phyloP scores from a whole-genome alignment of 2,329 filamentous ascomycete species.

The Alternaria brassicicola region DNA sequence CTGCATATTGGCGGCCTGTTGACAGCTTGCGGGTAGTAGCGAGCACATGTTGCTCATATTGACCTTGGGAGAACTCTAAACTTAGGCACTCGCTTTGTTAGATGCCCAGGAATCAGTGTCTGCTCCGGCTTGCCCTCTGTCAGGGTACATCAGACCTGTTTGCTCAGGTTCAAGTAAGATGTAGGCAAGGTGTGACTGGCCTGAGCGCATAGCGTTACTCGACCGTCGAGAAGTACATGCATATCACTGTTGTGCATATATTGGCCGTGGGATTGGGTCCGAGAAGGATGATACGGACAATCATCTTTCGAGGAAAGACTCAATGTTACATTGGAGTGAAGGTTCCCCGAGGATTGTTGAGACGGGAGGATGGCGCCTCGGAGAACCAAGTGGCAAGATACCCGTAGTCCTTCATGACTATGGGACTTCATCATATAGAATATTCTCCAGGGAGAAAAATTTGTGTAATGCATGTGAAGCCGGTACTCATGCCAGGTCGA shows the following conservation, averaged over 20 bases:
- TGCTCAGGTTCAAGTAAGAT: fast-evolving
- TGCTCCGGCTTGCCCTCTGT: not conserved
- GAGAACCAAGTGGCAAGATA: not conserved
- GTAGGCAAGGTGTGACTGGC: too few species aligned
- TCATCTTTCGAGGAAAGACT: not conserved
- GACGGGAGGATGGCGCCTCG: not conserved
- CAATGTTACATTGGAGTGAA: not conserved
- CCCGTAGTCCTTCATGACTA: not conserved
- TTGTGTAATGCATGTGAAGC: not conserved
- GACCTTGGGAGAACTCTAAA: too few species aligned
- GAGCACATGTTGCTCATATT: too few species aligned
- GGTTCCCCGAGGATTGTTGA: too few species aligned
- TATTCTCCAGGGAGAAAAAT: too few species aligned
- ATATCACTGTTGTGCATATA: too few species aligned
- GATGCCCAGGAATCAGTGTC: not conserved
- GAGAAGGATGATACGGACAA: too few species aligned
- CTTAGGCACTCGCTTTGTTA: not conserved
- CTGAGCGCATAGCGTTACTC: too few species aligned
- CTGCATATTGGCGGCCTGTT: too few species aligned
- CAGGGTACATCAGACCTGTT: not conserved
- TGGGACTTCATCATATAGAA: not conserved
- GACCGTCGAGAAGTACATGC: too few species aligned
- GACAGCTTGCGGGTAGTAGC: too few species aligned
- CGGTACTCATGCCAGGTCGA: not conserved
- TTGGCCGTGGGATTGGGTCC: too few species aligned